phyloP scores from a whole-genome alignment of 2,329 filamentous ascomycete genomes.

The Knufia fluminis region DNA sequence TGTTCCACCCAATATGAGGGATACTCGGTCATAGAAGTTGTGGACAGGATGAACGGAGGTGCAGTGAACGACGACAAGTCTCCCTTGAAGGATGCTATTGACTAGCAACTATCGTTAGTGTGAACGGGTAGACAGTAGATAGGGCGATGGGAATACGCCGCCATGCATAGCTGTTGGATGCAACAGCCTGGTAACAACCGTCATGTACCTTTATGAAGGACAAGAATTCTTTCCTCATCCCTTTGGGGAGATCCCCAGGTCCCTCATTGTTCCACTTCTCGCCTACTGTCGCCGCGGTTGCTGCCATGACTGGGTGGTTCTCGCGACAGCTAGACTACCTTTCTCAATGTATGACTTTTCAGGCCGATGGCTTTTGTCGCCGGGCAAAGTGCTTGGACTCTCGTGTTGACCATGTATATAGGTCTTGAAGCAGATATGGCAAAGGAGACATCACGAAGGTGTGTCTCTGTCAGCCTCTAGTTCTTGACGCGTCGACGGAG shows the following conservation, averaged over 20 bases:
- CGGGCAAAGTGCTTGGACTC: too few relatives aligned
- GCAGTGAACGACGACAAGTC: conserved; percentile 73
- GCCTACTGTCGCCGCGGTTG: neutral
- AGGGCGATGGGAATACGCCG: neutral
- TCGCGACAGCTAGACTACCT: too few relatives aligned
- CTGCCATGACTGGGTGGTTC: neutral
- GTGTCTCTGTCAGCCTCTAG: too few relatives aligned
- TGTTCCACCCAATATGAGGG: conserved; percentile 71
- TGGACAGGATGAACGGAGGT: conserved; percentile 29
- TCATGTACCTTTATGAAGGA: conserved; percentile 5
- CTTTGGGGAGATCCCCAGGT: conserved; percentile 1
- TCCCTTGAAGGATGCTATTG: conserved; percentile 72
- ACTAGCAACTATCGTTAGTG: conserved; percentile 27
- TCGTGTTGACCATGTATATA: too few relatives aligned
- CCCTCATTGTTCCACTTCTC: neutral
- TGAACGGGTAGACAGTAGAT: neutral
- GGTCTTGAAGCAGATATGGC: too few relatives aligned
- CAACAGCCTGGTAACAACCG: neutral
- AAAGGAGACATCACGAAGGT: too few relatives aligned
- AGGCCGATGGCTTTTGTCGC: too few relatives aligned
- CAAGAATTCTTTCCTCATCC: conserved; percentile 7
- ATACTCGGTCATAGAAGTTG: conserved; percentile 19
- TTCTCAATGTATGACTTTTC: too few relatives aligned
- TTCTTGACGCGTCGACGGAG: too few relatives aligned
- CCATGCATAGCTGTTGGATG: neutral